Evolutionary conservation across 768 basidiomycete species (phyloP), one percentile per base, ranked within the genome.

Genomic region (Mycena galopus): DNA sequence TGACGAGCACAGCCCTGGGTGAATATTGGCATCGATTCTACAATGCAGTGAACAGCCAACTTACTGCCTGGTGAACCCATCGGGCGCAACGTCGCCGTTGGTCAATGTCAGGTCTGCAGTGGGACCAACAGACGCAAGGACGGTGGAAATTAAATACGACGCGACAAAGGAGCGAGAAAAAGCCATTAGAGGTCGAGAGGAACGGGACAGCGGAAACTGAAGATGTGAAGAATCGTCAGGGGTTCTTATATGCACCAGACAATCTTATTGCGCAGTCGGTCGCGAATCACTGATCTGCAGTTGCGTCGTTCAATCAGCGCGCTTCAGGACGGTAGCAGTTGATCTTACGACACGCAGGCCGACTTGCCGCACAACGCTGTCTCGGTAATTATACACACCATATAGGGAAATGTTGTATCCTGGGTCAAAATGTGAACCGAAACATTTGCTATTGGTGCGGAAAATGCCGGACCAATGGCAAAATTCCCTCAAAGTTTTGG

Each of bases 111-210:
- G 29, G 44, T 71, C 69, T 2, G 65, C 73, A 1, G 65, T 67
- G 12, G 73, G 73, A n/a, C 73, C 73, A 25, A 74, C 23, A n/a
- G 73, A 64, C 30, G 73, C 73, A 27, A 69, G 59, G 14, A 17
- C 60, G 25, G 59, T 27, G 14, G 72, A 65, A 61, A 58, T 57
- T 42, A 69, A 65, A 42, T 16, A 57, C 1, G 32, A 53, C 12
- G 68, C 72, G 21, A 73, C 17, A n/a, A 69, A 39, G 51, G 69
- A 29, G 9, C 57, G 19, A 56, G 72, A 65, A 21, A 56, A 69
- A 50, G 64, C 7, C 72, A 73, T 70, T 50, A 8, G 35, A 37
- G 35, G 35, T 37, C 32, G 63, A 71, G 37, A 42, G 21, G 33
- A 51, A 50, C 12, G 10, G 32, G 25, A 21, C 8, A 3, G 30